Conservation (phyloP, 1,139 yeast genomes). For the Starmera stellimalicola region DNA sequence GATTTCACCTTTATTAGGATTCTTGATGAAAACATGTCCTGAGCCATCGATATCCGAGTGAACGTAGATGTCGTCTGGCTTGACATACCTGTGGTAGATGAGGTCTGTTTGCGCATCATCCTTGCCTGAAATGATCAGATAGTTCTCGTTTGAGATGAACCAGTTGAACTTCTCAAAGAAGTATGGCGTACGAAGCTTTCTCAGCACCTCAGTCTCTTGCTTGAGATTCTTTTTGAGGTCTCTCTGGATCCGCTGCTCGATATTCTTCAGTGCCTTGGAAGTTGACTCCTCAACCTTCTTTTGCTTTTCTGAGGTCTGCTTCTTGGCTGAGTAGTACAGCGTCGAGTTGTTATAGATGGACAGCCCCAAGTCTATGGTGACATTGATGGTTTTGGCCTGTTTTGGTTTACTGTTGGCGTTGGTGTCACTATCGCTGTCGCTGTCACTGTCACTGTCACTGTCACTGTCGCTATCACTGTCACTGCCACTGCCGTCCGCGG, state of each 20-base stretch:
- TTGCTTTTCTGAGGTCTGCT: conserved; percentile 69
- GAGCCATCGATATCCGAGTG: conserved; percentile 71
- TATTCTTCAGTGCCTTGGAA: conserved; percentile 69
- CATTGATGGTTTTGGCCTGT: conserved; percentile 29
- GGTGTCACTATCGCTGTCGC: conserved; percentile 16
- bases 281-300: conserved; percentile 75
- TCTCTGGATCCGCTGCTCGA: conserved; percentile 67
- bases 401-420: conserved; percentile 8
- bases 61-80: conserved; percentile 62
- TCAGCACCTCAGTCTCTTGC: conserved; percentile 53
- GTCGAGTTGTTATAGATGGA: conserved; percentile 91
- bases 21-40: conserved; percentile 68
- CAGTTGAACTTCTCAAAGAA: conserved; percentile 95
- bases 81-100: conserved; percentile 69
- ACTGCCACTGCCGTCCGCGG: conserved; percentile 21
- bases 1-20: conserved; percentile 40
- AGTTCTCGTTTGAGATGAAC: conserved; percentile 88
- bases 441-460: conserved; percentile 25
- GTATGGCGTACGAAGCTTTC: conserved; percentile 58
- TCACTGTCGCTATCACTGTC: conserved; percentile 26
- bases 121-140: conserved; percentile 77
- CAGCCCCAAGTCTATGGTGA: conserved; percentile 56
- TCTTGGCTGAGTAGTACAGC: conserved; percentile 72
- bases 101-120: conserved; percentile 81
- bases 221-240: conserved; percentile 65